These are phyloP conservation scores for Candida maesae DNA, from an alignment of 805 yeast genomes.

Conservation along the genomic window DNA sequence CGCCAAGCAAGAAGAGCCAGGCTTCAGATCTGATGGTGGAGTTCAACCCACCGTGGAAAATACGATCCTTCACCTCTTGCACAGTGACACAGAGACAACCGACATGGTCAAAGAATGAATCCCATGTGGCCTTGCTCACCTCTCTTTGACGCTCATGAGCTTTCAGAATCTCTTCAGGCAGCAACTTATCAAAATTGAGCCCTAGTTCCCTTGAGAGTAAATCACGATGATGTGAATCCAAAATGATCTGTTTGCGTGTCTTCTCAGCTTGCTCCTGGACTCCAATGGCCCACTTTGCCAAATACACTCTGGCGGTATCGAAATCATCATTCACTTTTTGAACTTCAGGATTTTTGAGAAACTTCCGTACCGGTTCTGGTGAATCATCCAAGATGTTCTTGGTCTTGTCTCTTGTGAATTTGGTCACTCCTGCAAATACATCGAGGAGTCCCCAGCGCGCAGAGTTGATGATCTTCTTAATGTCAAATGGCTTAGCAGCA, in stretches of 20 bases:
- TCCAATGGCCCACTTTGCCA: constrained; percentile 95
- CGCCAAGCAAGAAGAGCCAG: constrained; percentile 82
- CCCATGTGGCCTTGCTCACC: constrained; percentile 76
- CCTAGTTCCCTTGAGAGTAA: constrained; percentile 61
- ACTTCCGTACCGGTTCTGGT: constrained; percentile 47
- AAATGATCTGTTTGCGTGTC: constrained; percentile 45
- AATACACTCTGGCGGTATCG: constrained; percentile 85
- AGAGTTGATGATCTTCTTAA: constrained; percentile 51
- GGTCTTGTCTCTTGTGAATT: constrained; percentile 59
- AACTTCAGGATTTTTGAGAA: constrained; percentile 77
- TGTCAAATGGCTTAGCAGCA: constrained; percentile 12
- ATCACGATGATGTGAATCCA: constrained; percentile 56
- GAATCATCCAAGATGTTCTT: constrained; percentile 53
- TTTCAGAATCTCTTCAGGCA: constrained; percentile 54
- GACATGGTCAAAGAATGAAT: constrained; percentile 69
- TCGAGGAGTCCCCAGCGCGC: constrained; percentile 88
- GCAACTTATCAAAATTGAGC: constrained; percentile 45
- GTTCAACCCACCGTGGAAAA: constrained; percentile 87
- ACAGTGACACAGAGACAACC: constrained; percentile 73
- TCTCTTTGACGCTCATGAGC: constrained; percentile 63
- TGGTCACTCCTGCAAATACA: constrained; percentile 66
- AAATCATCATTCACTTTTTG: constrained; percentile 80
- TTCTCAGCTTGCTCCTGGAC: constrained; percentile 87
- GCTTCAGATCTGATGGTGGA: constrained; percentile 60
- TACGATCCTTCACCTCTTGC: constrained; percentile 71